Conservation (phyloP, 495 filamentous ascomycete genomes). For the Neohortaea acidophila region DNA sequence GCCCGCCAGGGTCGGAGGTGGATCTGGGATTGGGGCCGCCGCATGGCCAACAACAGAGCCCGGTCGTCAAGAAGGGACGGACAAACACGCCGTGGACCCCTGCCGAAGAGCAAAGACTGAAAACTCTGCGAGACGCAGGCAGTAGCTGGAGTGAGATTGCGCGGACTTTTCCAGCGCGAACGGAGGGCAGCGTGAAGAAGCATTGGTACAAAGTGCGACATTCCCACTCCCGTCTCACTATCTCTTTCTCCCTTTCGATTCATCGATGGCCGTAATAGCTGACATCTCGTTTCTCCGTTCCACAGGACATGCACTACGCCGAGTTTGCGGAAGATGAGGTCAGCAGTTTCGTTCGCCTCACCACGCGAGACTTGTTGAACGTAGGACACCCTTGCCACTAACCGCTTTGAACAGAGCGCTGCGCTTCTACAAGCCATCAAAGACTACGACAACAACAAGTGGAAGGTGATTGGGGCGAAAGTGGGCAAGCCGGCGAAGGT, state of each 20-base stretch:
- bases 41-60: conserved; percentile 23
- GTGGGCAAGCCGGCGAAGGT: conserved; percentile 97
- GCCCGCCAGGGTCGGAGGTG: not conserved
- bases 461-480: conserved; percentile 92
- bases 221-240: conserved; percentile 2
- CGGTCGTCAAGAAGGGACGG: conserved; percentile 74
- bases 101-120: conserved; percentile 79
- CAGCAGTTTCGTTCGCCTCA: conserved; percentile 27
- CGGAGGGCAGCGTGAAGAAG: conserved; percentile 97
- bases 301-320: conserved; percentile 94
- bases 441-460: conserved; percentile 95
- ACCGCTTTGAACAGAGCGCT: conserved; percentile 43
- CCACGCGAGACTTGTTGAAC: conserved; percentile 12
- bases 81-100: conserved; percentile 98
- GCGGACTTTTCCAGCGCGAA: conserved; percentile 89
- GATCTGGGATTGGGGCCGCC: conserved; percentile 6
- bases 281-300: conserved; percentile 15
- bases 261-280: conserved; percentile 15
- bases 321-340: conserved; percentile 98
- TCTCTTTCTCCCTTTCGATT: conserved; percentile 8
- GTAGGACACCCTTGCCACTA: not conserved
- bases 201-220: conserved; percentile 91
- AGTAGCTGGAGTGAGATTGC: conserved; percentile 96
- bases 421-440: conserved; percentile 88
- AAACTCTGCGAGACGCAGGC: conserved; percentile 82